A percentile compares a stretch with the other conserved stretches of the same genome.
Evolutionary conservation across 202 grass and related monocot species (phyloP).

Genomic region (Zoysia matrella): DNA sequence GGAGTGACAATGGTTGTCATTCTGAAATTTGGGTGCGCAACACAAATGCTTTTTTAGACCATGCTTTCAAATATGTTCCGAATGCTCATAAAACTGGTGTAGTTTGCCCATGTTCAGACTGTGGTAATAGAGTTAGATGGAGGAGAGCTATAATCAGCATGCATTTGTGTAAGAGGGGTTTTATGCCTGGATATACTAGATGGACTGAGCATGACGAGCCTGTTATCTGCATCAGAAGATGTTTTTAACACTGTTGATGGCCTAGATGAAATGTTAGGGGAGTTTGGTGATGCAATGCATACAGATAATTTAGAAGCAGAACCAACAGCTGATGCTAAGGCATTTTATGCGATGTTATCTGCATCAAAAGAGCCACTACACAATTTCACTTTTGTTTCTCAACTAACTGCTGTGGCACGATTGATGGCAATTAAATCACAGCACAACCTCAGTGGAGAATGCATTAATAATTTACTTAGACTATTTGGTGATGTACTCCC

Average conservation of each 20-base stretch:
- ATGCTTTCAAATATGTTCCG: neutral
- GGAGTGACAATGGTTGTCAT: neutral
- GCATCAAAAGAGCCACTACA: no score
- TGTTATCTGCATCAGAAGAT: no score
- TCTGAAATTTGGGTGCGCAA: neutral
- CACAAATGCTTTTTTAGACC: neutral
- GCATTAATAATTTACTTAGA: neutral
- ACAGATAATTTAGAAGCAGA: neutral
- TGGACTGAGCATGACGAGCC: neutral
- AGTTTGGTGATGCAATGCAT: neutral
- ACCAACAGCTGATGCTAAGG: neutral
- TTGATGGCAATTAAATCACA: no score
- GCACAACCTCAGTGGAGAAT: neutral
- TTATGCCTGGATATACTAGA: neutral
- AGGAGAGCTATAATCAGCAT: neutral
- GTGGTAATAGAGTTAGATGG: neutral
- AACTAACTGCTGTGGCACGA: no score
- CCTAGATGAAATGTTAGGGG: neutral
- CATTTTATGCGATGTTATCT: neutral
- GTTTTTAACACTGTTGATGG: neutral
- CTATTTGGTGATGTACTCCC: neutral
- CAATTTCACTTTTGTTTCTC: no score
- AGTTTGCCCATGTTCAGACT: neutral
- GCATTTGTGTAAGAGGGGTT: slow-evolving; percentile 17
- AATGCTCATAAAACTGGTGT: neutral